Evolutionary conservation across 1,284 basidiomycete genomes (phyloP).

Genomic region (Malassezia japonica): DNA sequence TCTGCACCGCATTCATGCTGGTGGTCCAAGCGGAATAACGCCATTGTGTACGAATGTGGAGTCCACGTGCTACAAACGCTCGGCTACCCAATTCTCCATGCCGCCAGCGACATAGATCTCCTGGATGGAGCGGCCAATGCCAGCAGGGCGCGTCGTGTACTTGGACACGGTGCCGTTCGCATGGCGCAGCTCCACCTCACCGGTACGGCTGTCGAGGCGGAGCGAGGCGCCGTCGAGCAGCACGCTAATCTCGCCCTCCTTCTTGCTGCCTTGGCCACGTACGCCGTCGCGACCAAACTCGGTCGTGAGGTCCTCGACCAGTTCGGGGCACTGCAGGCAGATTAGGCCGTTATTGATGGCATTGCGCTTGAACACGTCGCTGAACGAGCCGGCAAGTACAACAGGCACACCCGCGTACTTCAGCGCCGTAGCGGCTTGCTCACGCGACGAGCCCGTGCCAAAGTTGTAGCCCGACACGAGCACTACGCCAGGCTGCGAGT

Average conservation of each 20-base stretch:
- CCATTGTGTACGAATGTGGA: neutral
- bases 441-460: constrained; percentile 94
- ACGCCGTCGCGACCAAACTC: constrained; percentile 63
- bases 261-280: constrained; percentile 54
- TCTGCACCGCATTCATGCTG: constrained; percentile 32
- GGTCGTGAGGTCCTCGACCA: constrained; percentile 73
- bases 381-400: constrained; percentile 91
- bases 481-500: constrained; percentile 56
- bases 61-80: constrained; percentile 19
- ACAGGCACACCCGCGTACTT: constrained; percentile 85
- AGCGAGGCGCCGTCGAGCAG: constrained; percentile 26
- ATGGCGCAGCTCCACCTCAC: constrained; percentile 18
- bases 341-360: constrained; percentile 97
- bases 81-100: constrained; percentile 43
- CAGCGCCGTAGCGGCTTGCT: constrained; percentile 95
- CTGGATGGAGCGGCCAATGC: constrained; percentile 43
- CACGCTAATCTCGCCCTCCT: constrained; percentile 32
- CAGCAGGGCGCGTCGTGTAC: constrained; percentile 38
- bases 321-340: constrained; percentile 80
- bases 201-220: constrained; percentile 25
- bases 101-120: constrained; percentile 46
- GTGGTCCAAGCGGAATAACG: neutral
- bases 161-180: constrained; percentile 14
- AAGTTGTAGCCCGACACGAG: constrained; percentile 95
- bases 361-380: constrained; percentile 98